These are phyloP conservation scores for Penicillium fuscoglaucum DNA, from an alignment of 2,329 filamentous ascomycete species.

Conservation along the genomic window DNA sequence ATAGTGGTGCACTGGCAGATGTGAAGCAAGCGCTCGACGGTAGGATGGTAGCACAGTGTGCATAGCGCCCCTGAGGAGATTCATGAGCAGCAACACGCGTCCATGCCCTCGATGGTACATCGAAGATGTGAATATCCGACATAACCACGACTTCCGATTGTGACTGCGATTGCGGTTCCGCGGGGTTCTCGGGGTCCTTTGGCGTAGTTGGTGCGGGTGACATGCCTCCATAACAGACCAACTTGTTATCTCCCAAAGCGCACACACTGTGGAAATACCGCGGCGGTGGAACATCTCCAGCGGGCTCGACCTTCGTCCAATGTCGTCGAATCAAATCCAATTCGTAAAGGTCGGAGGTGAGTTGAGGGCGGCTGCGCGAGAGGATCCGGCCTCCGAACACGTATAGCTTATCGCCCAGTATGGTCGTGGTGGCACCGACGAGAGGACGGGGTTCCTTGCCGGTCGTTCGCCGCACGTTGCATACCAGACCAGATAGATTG, in stretches of 20 bases:
- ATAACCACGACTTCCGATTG: constrained; percentile 91
- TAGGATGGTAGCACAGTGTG: constrained; percentile 90
- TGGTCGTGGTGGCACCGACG: constrained; percentile 92
- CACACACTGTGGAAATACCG: constrained; percentile 98
- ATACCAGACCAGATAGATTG: constrained; percentile 66
- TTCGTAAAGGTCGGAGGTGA: constrained; percentile 91
- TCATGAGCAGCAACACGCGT: constrained; percentile 78
- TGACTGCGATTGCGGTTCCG: constrained; percentile 61
- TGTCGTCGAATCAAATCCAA: constrained; percentile 86
- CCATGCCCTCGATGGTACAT: constrained; percentile 80
- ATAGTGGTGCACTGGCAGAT: constrained; percentile 77
- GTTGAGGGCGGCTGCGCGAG: constrained; percentile 76
- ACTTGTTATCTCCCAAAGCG: constrained; percentile 85
- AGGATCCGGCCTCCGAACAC: constrained; percentile 91
- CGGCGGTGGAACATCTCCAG: constrained; percentile 82
- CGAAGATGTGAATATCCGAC: constrained; percentile 96
- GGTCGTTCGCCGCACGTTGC: constrained; percentile 76
- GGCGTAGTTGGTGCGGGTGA: constrained; percentile 65
- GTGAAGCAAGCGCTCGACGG: constrained; percentile 86
- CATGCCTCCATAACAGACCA: constrained; percentile 99
- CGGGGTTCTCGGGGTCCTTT: constrained; percentile 44
- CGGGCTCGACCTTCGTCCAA: constrained; percentile 86
- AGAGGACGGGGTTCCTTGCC: constrained; percentile 87
- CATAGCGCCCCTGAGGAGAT: constrained; percentile 88
- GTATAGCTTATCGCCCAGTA: constrained; percentile 92